Conservation (phyloP, 208 protist species). For the Porcisia deanei region DNA sequence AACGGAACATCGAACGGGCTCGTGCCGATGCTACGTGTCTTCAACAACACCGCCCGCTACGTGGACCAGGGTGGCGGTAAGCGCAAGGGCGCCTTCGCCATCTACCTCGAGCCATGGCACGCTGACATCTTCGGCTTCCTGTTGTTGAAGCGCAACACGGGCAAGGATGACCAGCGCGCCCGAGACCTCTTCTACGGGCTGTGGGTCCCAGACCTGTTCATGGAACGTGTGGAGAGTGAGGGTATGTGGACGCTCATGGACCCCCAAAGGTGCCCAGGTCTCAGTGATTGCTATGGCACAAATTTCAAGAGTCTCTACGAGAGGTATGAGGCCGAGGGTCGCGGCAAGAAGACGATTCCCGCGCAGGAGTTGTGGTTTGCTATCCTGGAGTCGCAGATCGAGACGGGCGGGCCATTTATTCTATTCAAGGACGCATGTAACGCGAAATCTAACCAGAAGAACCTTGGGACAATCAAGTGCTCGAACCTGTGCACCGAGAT, state of each 20-base stretch:
- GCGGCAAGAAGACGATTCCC: slow-evolving; percentile 82
- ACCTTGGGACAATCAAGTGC: slow-evolving; percentile 99
- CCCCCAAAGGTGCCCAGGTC: slow-evolving; percentile 95
- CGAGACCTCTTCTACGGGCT: slow-evolving; percentile 99
- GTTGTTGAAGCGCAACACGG: slow-evolving; percentile 97
- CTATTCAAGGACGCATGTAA: slow-evolving; percentile 99
- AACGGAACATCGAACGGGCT: slow-evolving; percentile 98
- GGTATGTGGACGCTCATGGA: slow-evolving; percentile 98
- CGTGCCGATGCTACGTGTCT: slow-evolving; percentile 99
- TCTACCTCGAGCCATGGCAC: slow-evolving; percentile 99
- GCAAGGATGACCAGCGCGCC: slow-evolving; percentile 97
- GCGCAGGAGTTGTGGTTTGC: slow-evolving; percentile 99
- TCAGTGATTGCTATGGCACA: slow-evolving; percentile 96
- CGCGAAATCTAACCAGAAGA: slow-evolving; percentile 99
- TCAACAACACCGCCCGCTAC: slow-evolving; percentile 99
- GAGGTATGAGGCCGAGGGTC: slow-evolving; percentile 93
- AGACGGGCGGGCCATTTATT: slow-evolving; percentile 99
- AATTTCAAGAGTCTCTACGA: slow-evolving; percentile 96
- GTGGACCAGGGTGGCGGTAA: slow-evolving; percentile 98
- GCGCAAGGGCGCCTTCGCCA: slow-evolving; percentile 98
- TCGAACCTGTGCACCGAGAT: slow-evolving; percentile 99
- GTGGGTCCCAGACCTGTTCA: slow-evolving; percentile 99
- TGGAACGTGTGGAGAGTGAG: slow-evolving; percentile 97
- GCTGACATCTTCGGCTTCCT: slow-evolving; percentile 98
- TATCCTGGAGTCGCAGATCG: slow-evolving; percentile 98